phyloP scores from a whole-genome alignment of 192 early-diverging fungal genomes.

The Piromyces sp. region DNA sequence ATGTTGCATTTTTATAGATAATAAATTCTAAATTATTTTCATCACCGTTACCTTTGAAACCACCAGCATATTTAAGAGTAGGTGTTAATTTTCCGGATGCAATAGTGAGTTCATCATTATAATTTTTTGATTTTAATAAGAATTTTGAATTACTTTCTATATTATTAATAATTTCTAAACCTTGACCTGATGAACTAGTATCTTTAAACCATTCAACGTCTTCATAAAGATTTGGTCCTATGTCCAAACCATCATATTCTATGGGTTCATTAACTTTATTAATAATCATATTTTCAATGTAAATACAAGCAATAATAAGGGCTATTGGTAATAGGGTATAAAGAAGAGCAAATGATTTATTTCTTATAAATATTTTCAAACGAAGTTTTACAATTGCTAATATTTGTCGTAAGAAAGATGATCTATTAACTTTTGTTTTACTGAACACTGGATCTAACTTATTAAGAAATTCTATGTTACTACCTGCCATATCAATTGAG shows the following conservation, averaged over 20 bases:
- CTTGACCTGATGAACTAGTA: not conserved
- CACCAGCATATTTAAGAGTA: too few relatives aligned
- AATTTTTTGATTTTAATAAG: too few relatives aligned
- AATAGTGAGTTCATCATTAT: too few relatives aligned
- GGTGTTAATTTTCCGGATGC: too few relatives aligned
- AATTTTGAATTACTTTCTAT: not conserved
- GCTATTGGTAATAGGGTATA: not conserved
- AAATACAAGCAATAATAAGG: not conserved
- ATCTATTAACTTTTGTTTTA: not conserved
- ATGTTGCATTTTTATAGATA: too few relatives aligned
- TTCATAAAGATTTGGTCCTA: not conserved
- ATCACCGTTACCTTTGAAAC: too few relatives aligned
- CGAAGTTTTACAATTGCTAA: not conserved
- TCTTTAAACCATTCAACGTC: not conserved
- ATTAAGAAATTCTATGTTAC: not conserved
- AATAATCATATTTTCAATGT: not conserved
- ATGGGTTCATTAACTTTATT: not conserved
- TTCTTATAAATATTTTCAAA: not conserved
- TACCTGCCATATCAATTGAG: not conserved
- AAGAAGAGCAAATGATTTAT: not conserved
- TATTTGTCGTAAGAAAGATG: not conserved
- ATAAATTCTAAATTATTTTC: too few relatives aligned
- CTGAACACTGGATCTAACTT: not conserved
- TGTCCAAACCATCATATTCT: not conserved
- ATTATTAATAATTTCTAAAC: not conserved